These are phyloP conservation scores for Brassica rapa DNA, from an alignment of 345 rosid genomes.

Conservation along the genomic window DNA sequence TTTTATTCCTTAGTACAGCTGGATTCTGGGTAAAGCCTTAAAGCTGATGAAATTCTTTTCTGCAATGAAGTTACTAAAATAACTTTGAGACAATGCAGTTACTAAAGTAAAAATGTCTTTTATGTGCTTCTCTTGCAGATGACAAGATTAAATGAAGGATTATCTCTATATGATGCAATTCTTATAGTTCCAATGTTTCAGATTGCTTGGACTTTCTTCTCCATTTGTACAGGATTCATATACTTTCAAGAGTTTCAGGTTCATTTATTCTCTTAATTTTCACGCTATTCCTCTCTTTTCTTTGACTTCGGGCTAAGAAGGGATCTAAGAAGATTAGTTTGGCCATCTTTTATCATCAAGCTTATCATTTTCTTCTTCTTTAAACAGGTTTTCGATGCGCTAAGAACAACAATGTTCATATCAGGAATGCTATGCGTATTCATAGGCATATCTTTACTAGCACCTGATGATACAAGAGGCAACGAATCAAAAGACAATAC, in stretches of 20 bases:
- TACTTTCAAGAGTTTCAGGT: constrained; percentile 99
- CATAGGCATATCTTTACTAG: constrained; percentile 84
- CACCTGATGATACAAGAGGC: constrained; percentile 93
- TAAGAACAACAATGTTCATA: constrained; percentile 94
- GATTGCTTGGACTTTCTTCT: constrained; percentile 99
- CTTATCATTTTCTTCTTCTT: constrained; percentile 5
- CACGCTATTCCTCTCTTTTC: neutral
- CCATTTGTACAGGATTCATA: constrained; percentile 96
- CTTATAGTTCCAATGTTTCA: constrained; percentile 99
- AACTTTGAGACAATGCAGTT: constrained; percentile 8
- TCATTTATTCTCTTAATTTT: neutral
- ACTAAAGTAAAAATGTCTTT: constrained; percentile 10
- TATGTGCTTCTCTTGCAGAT: constrained; percentile 53
- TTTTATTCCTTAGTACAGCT: constrained; percentile 93
- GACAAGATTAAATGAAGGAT: constrained; percentile 95
- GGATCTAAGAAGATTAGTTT: neutral
- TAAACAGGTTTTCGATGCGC: constrained; percentile 77
- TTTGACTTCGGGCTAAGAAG: neutral
- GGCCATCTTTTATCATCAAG: neutral
- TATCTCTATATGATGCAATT: constrained; percentile 88
- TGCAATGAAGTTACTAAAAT: constrained; percentile 21
- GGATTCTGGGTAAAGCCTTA: constrained; percentile 89
- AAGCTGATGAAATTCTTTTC: neutral
- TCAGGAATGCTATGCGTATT: constrained; percentile 86
- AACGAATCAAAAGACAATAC: constrained; percentile 71